Base-by-base conservation (phyloP, 352 stramenopile genomes). In the Phytophthora melonis region DNA sequence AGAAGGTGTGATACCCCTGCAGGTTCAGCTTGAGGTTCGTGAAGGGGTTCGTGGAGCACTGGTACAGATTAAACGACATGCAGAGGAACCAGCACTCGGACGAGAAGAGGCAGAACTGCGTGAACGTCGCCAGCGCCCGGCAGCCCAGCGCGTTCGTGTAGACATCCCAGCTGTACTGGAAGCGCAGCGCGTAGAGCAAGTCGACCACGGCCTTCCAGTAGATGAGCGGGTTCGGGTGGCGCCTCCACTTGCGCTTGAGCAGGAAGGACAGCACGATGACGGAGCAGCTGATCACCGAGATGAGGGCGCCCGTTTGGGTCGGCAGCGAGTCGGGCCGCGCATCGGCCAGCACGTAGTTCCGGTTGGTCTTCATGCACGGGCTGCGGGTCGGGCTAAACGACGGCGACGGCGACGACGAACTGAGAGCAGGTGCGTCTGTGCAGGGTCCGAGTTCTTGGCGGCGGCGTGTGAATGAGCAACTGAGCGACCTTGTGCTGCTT, bases 81-180 rank as follows among this genome's bases (percentile, higher is more conserved):
- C 81, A 88, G 50, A 97, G 79, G 68, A 97, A 96, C 87, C 89
- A 97, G 73, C 89, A 94, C 75, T 95, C 88, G 76, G 88, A 94
- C 62, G 87, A 83, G 67, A 93, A 93, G 58, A 74, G 84, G 58
- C 84, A 89, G 59, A 93, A 93, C 70, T 95, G 87, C 39, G 87
- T 93, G 53, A 89, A 67, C 30, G 84, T 89, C 9, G 83, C 88
- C 14, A 93, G 71, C 23, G 73, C 74, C 30, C 83, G 84, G 58
- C 88, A 93, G 45, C 82, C 83, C 19, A 84, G 47, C 9, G 67
- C 62, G 25, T 83, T 83, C 45, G 84, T 78, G 58, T 88, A 84
- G 43, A 79, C 61, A 47, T 92, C 86, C 88, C 88, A 95, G 25
- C 70, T 71, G 69, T 83, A 91, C 57, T 92, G 79, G 63, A 94